Evolutionary conservation across 331 rosid species (phyloP).

Genomic region (Cydonia oblonga): DNA sequence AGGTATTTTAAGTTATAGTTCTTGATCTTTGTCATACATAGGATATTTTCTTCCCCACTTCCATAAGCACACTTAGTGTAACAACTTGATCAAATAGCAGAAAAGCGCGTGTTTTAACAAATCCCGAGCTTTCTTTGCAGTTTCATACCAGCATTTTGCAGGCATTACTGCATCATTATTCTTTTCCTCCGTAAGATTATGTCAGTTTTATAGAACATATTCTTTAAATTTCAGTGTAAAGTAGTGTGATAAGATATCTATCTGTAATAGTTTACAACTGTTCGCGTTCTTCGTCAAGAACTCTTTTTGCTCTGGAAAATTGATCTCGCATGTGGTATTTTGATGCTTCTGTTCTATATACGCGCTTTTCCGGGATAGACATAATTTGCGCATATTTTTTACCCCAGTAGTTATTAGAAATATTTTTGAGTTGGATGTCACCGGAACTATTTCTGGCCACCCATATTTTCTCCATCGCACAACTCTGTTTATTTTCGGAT

Average conservation of each 20-base stretch:
- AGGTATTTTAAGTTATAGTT: slow-evolving; percentile 22
- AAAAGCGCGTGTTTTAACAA: neutral
- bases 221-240: neutral
- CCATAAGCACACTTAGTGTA: slow-evolving; percentile 6
- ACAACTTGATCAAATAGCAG: slow-evolving; percentile 9
- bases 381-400: too few species aligned
- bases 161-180: slow-evolving; percentile 13
- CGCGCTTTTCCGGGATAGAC: too few species aligned
- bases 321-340: neutral
- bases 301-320: neutral
- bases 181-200: neutral
- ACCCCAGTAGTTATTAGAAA: neutral
- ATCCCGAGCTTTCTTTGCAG: neutral
- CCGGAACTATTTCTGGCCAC: neutral
- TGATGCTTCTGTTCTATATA: neutral
- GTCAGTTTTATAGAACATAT: neutral
- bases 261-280: neutral
- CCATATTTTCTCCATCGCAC: too few species aligned
- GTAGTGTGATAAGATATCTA: slow-evolving; percentile 2
- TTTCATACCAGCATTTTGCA: slow-evolving; percentile 3
- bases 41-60: neutral
- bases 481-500: neutral
- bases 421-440: neutral
- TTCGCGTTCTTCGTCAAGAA: neutral
- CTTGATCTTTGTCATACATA: slow-evolving; percentile 4